Evolutionary conservation across 1,284 basidiomycete genomes (phyloP), one percentile per base, ranked within the genome.

Genomic region (Sporisorium exsertum): DNA sequence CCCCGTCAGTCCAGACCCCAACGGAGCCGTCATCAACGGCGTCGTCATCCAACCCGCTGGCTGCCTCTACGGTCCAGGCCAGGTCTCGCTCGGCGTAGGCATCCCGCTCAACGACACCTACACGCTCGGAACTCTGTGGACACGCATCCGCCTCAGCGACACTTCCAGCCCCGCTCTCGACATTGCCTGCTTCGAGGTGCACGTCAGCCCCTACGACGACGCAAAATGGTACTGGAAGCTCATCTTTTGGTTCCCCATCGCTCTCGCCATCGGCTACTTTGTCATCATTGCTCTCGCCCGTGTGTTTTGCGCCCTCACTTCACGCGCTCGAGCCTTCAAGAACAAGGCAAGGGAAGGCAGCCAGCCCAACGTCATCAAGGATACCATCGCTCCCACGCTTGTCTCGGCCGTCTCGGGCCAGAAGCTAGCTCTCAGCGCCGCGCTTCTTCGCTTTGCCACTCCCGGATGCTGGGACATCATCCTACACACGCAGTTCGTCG

Each of bases 391-490:
- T 0, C 81, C 81, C 3, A 79, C 79, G 16, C 24, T 95, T 33
- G 89, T 91, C 13, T 93, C 94, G 12, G 93, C 94, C 0, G 93
- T 97, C 72, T 94, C 94, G 67, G 95, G 95, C 5, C 94, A 95
- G 86, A 89, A 93, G 46, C 88, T 98, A 35, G 91, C 93, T 2
- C 90, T 91, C 32, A 92, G 92, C 32, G 93, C 94, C 12, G 93
- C 93, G 1, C 88, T 99, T 54, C 89, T 97, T 85, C 89, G 95
- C 60, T 98, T 95, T 81, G 94, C 92, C 72, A 97, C 96, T 0
- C 95, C 96, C 0, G 94, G 94, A 6, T 88, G 95, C 87, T 89
- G 95, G 70, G 96, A 99, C 86, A 90, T 99, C 65, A 89, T 97
- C 57, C 92, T 94, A 82, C 94, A 96, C 82, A 92, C 94, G 0